Conservation (phyloP, 352 stramenopile species). For the Pythium apleroticum region DNA sequence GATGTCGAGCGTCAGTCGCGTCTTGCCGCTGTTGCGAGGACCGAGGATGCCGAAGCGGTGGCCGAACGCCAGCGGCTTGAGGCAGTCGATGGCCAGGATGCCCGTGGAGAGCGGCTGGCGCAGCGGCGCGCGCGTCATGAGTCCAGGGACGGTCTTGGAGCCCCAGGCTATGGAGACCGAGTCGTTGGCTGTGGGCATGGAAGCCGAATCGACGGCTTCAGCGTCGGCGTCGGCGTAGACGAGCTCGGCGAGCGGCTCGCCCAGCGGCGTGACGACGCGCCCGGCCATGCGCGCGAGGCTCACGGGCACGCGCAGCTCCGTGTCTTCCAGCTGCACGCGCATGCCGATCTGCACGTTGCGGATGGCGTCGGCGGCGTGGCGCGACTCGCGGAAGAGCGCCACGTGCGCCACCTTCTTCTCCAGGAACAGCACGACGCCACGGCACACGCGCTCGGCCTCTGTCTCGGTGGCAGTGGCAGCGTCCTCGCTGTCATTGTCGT, state of each 20-base stretch:
- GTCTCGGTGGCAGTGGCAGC: neutral
- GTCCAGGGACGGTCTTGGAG: conserved; percentile 55
- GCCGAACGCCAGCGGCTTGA: conserved; percentile 71
- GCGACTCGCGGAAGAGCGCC: conserved; percentile 44
- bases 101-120: conserved; percentile 59
- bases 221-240: neutral
- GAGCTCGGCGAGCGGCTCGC: conserved; percentile 34
- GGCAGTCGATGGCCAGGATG: conserved; percentile 71
- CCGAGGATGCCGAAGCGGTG: conserved; percentile 70
- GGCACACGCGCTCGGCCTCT: conserved; percentile 19
- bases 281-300: conserved; percentile 47
- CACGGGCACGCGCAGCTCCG: conserved; percentile 50
- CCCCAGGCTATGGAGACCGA: conserved; percentile 53
- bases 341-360: conserved; percentile 48
- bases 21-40: conserved; percentile 73
- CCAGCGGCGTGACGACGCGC: conserved; percentile 52
- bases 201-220: neutral
- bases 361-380: conserved; percentile 27
- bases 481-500: conserved; percentile 11
- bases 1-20: conserved; percentile 61
- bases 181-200: conserved; percentile 24
- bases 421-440: conserved; percentile 28
- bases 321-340: conserved; percentile 51
- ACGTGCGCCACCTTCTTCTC: conserved; percentile 43
- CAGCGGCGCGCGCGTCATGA: conserved; percentile 59